Evolutionary conservation across 495 filamentous ascomycete genomes (phyloP), one percentile per base, ranked within the genome.

Genomic region (Cairneyella variabilis): DNA sequence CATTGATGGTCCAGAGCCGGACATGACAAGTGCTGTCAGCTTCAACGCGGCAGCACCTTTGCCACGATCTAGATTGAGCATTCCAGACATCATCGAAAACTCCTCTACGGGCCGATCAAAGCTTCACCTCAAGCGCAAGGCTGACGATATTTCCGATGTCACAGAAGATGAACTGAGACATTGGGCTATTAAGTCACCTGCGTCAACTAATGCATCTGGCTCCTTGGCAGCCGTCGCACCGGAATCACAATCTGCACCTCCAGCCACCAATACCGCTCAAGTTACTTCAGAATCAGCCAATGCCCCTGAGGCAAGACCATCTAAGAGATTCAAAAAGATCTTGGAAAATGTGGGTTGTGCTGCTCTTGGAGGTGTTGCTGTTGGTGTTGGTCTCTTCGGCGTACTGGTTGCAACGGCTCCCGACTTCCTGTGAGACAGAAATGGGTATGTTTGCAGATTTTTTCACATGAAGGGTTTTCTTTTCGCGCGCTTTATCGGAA

Each of bases 351-450:
- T 68, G 7, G 70, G 64, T 7, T 74, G 68, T 37, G 69, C 62
- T 5, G 69, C 70, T 6, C 61, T 73, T 1, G 72, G 72, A 17
- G 71, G 71, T 22, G 63, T 69, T 26, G 54, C 58, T 52, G 54
- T 58, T 30, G 56, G 56, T 26, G 59, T 52, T 14, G 65, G 67
- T 59, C 58, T 75, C 3, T 59, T 75, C 36, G 61, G 61, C 3
- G 63, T 63, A 5, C 58, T 75, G 23, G 64, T 74, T 21, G 68
- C 68, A 36, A 73, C 72, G 1, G 72, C 72, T 10, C 72, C 72
- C 2, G 67, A 71, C n/a, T 64, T 64, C 32, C 22, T 51, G 20
- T 56, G 32, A 56, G n/a, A 48, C 30, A 8, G 20, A 28, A 16
- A 22, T 4, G n/a, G 12, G 7, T 10, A 16, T 25, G 8, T 49